Conservation (phyloP, 1,284 basidiomycete species). For the Peniophora sp. region DNA sequence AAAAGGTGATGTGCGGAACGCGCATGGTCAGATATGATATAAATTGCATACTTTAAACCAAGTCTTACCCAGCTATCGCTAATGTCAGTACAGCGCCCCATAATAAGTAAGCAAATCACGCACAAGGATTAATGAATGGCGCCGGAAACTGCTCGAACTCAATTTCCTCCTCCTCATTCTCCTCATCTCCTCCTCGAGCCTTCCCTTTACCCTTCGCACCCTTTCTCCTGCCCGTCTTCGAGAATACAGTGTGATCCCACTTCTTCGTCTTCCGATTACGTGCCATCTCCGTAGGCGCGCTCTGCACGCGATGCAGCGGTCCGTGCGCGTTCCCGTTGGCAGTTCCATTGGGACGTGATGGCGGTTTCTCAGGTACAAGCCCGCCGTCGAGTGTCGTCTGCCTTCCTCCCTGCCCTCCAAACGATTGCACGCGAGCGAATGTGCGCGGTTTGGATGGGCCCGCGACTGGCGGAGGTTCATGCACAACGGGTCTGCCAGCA, state of each 20-base stretch:
- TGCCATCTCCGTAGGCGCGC: slow-evolving; percentile 30
- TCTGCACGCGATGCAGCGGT: slow-evolving; percentile 13
- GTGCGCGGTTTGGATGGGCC: slow-evolving; percentile 22
- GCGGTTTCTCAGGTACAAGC: slow-evolving; percentile 27
- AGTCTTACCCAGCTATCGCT: slow-evolving; percentile 25
- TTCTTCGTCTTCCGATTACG: slow-evolving; percentile 60
- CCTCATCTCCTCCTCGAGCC: slow-evolving; percentile 27
- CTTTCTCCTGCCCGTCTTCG: slow-evolving; percentile 65
- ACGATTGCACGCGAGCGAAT: slow-evolving; percentile 23
- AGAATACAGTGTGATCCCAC: slow-evolving; percentile 83
- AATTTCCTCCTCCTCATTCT: slow-evolving; percentile 39
- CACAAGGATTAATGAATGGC: slow-evolving; percentile 51
- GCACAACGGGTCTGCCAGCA: too few species aligned
- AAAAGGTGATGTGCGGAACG: not conserved
- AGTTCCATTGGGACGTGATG: slow-evolving; percentile 22
- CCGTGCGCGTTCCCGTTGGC: slow-evolving; percentile 28
- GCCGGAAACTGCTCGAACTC: slow-evolving; percentile 81
- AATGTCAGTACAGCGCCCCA: not conserved
- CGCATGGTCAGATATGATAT: not conserved
- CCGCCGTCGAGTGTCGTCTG: slow-evolving; percentile 66
- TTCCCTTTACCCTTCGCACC: slow-evolving; percentile 37
- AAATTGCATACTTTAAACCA: not conserved
- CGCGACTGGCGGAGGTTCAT: slow-evolving; percentile 8
- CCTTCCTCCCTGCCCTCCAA: slow-evolving; percentile 21
- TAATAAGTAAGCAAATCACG: slow-evolving; percentile 34